A percentile compares a stretch with the other conserved stretches of the same genome.
Conservation (phyloP, 1,139 yeast genomes). For the Kodamaea sp. region DNA sequence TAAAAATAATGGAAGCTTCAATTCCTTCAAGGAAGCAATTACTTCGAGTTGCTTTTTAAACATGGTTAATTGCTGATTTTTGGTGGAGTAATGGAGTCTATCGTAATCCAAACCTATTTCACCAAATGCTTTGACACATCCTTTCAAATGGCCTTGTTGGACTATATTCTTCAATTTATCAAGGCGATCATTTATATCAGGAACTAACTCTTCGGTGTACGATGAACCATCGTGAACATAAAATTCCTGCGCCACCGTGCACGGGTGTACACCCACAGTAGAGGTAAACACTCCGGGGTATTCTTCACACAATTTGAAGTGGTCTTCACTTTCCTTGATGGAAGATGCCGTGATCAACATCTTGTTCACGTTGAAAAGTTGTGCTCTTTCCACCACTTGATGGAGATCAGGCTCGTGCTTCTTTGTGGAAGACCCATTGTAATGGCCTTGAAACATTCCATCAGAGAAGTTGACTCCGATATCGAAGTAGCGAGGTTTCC, state of each 20-base stretch:
- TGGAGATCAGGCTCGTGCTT: slow-evolving; percentile 70
- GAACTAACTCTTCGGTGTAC: slow-evolving; percentile 24
- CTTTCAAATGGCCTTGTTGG: slow-evolving; percentile 46
- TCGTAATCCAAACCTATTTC: slow-evolving; percentile 95
- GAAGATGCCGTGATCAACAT: slow-evolving; percentile 86
- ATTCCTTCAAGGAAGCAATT: slow-evolving; percentile 46
- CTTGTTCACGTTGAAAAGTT: slow-evolving; percentile 59
- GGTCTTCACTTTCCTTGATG: slow-evolving; percentile 58
- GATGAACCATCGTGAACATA: slow-evolving; percentile 22
- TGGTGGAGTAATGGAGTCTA: slow-evolving; percentile 73
- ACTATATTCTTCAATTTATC: slow-evolving; percentile 51
- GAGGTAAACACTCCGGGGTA: slow-evolving; percentile 47
- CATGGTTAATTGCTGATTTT: slow-evolving; percentile 63
- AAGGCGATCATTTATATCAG: slow-evolving; percentile 40
- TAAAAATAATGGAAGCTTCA: slow-evolving; percentile 73
- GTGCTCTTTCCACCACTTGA: slow-evolving; percentile 68
- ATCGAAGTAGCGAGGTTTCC: slow-evolving; percentile 50
- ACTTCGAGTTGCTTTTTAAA: slow-evolving; percentile 73
- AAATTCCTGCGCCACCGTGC: slow-evolving; percentile 68
- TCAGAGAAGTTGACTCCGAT: slow-evolving; percentile 87
- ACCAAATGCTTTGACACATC: slow-evolving; percentile 75
- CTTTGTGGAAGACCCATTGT: slow-evolving; percentile 57
- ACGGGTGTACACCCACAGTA: slow-evolving; percentile 95
- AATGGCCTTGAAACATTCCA: slow-evolving; percentile 79
- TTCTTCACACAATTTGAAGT: slow-evolving; percentile 34